These are phyloP conservation scores for Malus fusca DNA, from an alignment of 306 rosid genomes.

Conservation along the genomic window DNA sequence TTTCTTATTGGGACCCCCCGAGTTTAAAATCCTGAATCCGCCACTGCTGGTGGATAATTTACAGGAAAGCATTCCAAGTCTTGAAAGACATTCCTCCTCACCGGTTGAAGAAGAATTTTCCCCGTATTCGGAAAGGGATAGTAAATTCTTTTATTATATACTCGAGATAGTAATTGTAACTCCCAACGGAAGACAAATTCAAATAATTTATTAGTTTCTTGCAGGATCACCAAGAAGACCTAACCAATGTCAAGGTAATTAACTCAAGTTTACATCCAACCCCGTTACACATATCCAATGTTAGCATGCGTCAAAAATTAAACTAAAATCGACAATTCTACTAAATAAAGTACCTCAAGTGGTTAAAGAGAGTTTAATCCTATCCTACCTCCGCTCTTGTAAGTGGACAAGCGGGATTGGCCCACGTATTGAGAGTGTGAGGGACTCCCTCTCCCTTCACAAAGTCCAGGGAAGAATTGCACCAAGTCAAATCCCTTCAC, in stretches of 20 bases:
- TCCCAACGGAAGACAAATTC: constrained; percentile 44
- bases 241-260: constrained; percentile 36
- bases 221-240: constrained; percentile 29
- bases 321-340: too few species aligned
- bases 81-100: not conserved
- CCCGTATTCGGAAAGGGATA: not conserved
- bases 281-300: not conserved
- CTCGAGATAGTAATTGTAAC: not conserved
- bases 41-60: too few species aligned
- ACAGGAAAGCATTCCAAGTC: not conserved
- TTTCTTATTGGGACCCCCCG: too few species aligned
- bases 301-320: rapidly evolving
- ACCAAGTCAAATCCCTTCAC: constrained; percentile 32
- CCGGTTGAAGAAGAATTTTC: not conserved
- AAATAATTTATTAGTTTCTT: constrained; percentile 37
- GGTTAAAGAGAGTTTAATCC: too few species aligned
- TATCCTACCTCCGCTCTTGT: rapidly evolving
- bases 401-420: constrained; percentile 35
- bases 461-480: not conserved
- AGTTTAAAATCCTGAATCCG: too few species aligned
- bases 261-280: not conserved
- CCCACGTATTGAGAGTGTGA: constrained; percentile 42
- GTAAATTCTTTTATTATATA: too few species aligned
- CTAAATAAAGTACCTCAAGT: too few species aligned
- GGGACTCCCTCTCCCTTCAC: too few species aligned